Conservation (phyloP, 208 protist genomes). For the Angomonas desouzai region DNA sequence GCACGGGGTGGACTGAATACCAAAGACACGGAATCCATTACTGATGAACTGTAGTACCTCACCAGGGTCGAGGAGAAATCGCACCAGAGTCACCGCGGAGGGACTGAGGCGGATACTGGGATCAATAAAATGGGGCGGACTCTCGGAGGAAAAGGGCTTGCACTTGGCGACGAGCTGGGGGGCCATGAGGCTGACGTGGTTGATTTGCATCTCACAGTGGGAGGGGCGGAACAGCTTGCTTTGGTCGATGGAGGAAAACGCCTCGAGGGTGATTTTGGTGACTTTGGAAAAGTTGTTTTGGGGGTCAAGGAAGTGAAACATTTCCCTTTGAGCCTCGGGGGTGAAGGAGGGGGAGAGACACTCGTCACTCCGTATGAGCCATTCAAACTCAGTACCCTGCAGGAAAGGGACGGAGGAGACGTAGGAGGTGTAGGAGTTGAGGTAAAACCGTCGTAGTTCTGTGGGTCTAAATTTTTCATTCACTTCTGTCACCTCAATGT, state of each 20-base stretch:
- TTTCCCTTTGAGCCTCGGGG: not conserved
- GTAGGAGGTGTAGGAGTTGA: conserved; percentile 48
- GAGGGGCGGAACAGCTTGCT: conserved; percentile 34
- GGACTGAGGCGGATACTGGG: conserved; percentile 38
- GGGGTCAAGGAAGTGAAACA: conserved; percentile 40
- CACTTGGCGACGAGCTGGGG: conserved; percentile 54
- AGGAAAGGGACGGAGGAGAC: conserved; percentile 40
- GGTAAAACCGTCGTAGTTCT: conserved; percentile 36
- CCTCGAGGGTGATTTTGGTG: conserved; percentile 12
- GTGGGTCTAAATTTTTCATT: conserved; percentile 22
- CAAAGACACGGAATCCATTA: conserved; percentile 85
- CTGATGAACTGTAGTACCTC: conserved; percentile 81
- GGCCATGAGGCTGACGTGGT: conserved; percentile 60
- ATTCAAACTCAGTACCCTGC: conserved; percentile 41
- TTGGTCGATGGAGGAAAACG: conserved; percentile 12
- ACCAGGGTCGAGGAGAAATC: conserved; percentile 60
- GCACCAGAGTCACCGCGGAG: conserved; percentile 66
- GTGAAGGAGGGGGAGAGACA: conserved; percentile 5
- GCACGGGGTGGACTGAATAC: conserved; percentile 80
- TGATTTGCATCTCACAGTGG: conserved; percentile 61
- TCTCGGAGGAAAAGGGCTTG: conserved; percentile 39
- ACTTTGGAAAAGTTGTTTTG: conserved; percentile 28
- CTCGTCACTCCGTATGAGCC: conserved; percentile 23
- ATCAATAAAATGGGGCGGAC: conserved; percentile 40
- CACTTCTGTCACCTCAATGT: conserved; percentile 39